These are phyloP conservation scores for Collariella sp. DNA, from an alignment of 495 filamentous ascomycete species.

Conservation along the genomic window DNA sequence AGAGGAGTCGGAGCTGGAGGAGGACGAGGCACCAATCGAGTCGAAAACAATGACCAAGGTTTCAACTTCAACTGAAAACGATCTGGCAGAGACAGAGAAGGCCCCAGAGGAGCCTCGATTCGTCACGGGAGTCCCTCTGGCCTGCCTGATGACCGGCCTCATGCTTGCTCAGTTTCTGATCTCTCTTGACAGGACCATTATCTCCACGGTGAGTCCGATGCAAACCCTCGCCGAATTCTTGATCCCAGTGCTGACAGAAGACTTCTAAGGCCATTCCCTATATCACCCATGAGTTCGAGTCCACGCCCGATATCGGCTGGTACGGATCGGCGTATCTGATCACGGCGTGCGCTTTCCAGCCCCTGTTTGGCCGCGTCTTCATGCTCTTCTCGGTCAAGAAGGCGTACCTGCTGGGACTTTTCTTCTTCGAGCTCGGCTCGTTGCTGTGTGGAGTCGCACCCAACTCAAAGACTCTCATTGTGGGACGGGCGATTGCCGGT, in stretches of 20 bases:
- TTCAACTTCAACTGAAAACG: not conserved
- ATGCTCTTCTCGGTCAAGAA: constrained; percentile 38
- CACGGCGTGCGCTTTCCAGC: constrained; percentile 35
- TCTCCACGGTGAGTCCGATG: constrained; percentile 29
- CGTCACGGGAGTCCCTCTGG: constrained; percentile 24
- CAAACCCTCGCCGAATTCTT: not conserved
- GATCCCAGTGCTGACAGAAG: constrained; percentile 2
- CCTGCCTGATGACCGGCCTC: constrained; percentile 27
- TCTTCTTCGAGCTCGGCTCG: constrained; percentile 46
- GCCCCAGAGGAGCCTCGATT: constrained; percentile 11
- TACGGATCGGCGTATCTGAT: constrained; percentile 49
- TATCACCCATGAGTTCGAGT: constrained; percentile 41
- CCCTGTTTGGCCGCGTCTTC: constrained; percentile 46
- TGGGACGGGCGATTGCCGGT: constrained; percentile 52
- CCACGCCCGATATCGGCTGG: constrained; percentile 45
- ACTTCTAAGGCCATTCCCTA: constrained; percentile 19
- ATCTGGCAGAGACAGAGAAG: too few relatives aligned
- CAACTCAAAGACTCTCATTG: constrained; percentile 44
- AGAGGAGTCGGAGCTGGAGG: too few relatives aligned
- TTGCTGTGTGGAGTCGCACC: constrained; percentile 47
- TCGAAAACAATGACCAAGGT: not conserved
- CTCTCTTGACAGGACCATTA: constrained; percentile 37
- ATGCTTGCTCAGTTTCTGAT: constrained; percentile 35
- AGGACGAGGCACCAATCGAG: too few relatives aligned
- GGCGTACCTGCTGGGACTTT: constrained; percentile 33